Percentiles rank a stretch among this genome's conserved stretches.
These are phyloP conservation scores for Kurtzmaniella fragi DNA, from an alignment of 805 yeast species.

Conservation along the genomic window DNA sequence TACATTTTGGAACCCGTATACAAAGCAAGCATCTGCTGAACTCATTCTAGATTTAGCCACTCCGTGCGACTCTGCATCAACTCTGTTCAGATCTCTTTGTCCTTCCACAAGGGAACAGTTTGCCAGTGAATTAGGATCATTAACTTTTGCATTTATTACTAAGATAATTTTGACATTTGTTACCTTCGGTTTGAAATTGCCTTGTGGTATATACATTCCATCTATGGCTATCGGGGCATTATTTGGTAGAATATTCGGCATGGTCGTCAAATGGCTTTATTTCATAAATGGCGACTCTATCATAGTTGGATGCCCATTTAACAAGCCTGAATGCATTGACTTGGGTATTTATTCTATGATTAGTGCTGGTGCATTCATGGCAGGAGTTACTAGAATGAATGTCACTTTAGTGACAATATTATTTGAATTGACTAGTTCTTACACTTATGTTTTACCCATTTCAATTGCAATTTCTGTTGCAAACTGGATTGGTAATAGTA, in stretches of 20 bases:
- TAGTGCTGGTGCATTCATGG: slow-evolving; percentile 55
- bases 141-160: slow-evolving; percentile 38
- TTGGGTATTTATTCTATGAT: slow-evolving; percentile 50
- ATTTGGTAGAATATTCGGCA: slow-evolving; percentile 49
- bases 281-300: slow-evolving; percentile 7
- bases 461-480: slow-evolving; percentile 53
- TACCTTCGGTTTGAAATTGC: slow-evolving; percentile 55
- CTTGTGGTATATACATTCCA: slow-evolving; percentile 60
- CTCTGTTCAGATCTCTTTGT: slow-evolving; percentile 20
- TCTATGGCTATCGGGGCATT: slow-evolving; percentile 61
- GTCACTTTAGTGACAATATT: slow-evolving; percentile 47
- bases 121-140: slow-evolving; percentile 23
- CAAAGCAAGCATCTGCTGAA: slow-evolving; percentile 46
- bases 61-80: slow-evolving; percentile 34
- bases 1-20: slow-evolving; percentile 46
- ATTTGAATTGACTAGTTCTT: slow-evolving; percentile 52
- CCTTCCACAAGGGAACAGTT: slow-evolving; percentile 22
- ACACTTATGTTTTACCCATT: slow-evolving; percentile 53
- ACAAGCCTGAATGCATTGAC: slow-evolving; percentile 27
- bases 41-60: slow-evolving; percentile 46
- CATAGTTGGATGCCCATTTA: slow-evolving; percentile 10
- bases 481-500: slow-evolving; percentile 49
- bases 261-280: slow-evolving; percentile 35
- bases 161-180: slow-evolving; percentile 44
- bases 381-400: slow-evolving; percentile 53